Base-by-base conservation (phyloP, 768 basidiomycete species). In the Kwoniella shandongensis region DNA sequence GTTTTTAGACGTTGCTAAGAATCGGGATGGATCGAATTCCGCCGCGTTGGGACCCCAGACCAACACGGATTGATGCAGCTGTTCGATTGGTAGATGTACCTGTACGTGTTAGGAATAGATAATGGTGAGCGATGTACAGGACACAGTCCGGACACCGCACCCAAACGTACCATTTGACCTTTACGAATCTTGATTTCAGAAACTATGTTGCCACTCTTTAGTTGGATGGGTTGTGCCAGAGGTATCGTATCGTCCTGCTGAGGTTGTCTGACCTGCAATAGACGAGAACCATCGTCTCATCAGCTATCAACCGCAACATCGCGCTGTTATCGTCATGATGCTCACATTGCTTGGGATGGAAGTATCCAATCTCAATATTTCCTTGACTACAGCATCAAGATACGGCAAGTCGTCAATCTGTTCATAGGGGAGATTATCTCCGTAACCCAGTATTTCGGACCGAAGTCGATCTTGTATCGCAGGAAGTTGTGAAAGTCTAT, bases 231-330 rank as follows among this genome's bases (percentile, higher is more conserved):
- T 15, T 62, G 36, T 4, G 46, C 52, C 7, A 67, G 49, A 20
- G 62, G 66, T n/a, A 67, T 59, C 20, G 64, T 52, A 49, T 67
- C 66, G 56, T 61, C 62, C 27, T 57, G 40, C 10, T 51, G 36
- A 20, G 66, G 57, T 42, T 63, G 53, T 22, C 63, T 52, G 36
- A 67, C 57, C 65, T 67, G 44, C 8, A 23, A 26, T 15, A 3
- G 12, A 18, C 39, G 17, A 22, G 41, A 44, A 22, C 26, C 41
- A 44, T n/a, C n/a, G n/a, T n/a, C n/a, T n/a, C n/a, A n/a, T 38
- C 27, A 49, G 44, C 51, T 25, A 18, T 32, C 25, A n/a, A n/a
- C n/a, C 17, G 2, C 29, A n/a, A 12, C 15, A 48, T 4, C 5
- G 18, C n/a, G 1, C 32, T 35, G 47, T 25, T 22, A 3, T 15